Evolutionary conservation across 2,329 filamentous ascomycete genomes (phyloP).

Genomic region (Colletotrichum aenigma): DNA sequence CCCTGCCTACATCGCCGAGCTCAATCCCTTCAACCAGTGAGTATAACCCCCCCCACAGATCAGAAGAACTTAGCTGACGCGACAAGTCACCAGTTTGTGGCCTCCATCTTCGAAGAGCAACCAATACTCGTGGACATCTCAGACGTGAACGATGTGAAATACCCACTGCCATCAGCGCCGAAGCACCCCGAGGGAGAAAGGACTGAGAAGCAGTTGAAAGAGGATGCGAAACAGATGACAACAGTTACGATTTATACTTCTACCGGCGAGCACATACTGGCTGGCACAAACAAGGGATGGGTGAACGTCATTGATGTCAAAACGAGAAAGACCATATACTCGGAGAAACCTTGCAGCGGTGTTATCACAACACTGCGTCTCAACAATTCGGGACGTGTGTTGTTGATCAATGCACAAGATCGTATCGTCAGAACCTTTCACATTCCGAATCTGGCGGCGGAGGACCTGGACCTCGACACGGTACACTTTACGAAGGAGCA

Average conservation of each 20-base stretch:
- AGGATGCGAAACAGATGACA: constrained; percentile 93
- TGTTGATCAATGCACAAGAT: constrained; percentile 93
- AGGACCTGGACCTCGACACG: constrained; percentile 79
- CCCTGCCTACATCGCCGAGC: constrained; percentile 92
- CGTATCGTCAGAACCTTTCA: constrained; percentile 93
- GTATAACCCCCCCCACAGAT: constrained; percentile 24
- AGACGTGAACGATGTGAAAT: constrained; percentile 72
- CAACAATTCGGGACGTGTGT: constrained; percentile 81
- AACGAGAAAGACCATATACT: constrained; percentile 84
- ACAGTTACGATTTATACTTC: constrained; percentile 90
- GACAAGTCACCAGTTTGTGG: constrained; percentile 74
- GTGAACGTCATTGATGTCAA: constrained; percentile 91
- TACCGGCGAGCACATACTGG: constrained; percentile 85
- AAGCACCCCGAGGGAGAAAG: constrained; percentile 76
- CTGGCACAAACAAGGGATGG: constrained; percentile 94
- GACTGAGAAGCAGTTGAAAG: constrained; percentile 83
- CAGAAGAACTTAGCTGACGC: not conserved
- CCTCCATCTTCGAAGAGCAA: constrained; percentile 91
- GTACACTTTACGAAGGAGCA: constrained; percentile 93
- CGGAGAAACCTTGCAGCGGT: constrained; percentile 84
- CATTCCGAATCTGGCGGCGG: constrained; percentile 75
- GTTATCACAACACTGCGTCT: constrained; percentile 88
- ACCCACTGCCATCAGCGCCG: constrained; percentile 80
- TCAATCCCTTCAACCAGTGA: constrained; percentile 90
- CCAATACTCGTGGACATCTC: constrained; percentile 86